phyloP scores from a whole-genome alignment of 2,329 filamentous ascomycete species.

The Colletotrichum kahawae region DNA sequence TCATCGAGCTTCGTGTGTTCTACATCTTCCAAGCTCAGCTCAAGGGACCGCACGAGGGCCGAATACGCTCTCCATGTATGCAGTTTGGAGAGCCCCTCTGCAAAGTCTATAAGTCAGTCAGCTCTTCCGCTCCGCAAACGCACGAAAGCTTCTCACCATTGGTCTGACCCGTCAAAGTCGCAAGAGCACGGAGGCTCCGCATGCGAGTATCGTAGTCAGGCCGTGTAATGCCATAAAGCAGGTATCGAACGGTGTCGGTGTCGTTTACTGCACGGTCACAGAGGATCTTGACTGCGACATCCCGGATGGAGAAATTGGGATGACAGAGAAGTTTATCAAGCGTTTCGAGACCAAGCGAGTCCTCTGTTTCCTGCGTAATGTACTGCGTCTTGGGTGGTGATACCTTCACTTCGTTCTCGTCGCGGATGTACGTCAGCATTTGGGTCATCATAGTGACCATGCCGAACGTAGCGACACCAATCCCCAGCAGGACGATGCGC shows the following conservation, averaged over 20 bases:
- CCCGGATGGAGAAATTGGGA: conserved; percentile 75
- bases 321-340: conserved; percentile 71
- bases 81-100: conserved; percentile 50
- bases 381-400: conserved; percentile 71
- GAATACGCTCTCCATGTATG: conserved; percentile 56
- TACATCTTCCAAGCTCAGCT: conserved; percentile 57
- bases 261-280: conserved; percentile 66
- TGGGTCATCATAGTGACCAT: conserved; percentile 62
- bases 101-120: conserved; percentile 27
- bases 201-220: conserved; percentile 65
- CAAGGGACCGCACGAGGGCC: conserved; percentile 65
- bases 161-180: conserved; percentile 54
- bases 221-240: conserved; percentile 64
- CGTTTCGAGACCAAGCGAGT: conserved; percentile 70
- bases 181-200: conserved; percentile 60
- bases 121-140: not conserved
- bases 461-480: conserved; percentile 63
- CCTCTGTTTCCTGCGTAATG: conserved; percentile 77
- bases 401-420: conserved; percentile 70
- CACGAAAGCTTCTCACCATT: not conserved
- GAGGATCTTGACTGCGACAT: conserved; percentile 67
- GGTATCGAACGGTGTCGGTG: conserved; percentile 47
- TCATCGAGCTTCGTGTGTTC: conserved; percentile 58
- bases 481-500: conserved; percentile 55
- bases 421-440: conserved; percentile 64